Evolutionary conservation across 208 protist genomes (phyloP), one percentile per base, ranked within the genome.

Genomic region (Acanthamoeba lenticulata): DNA sequence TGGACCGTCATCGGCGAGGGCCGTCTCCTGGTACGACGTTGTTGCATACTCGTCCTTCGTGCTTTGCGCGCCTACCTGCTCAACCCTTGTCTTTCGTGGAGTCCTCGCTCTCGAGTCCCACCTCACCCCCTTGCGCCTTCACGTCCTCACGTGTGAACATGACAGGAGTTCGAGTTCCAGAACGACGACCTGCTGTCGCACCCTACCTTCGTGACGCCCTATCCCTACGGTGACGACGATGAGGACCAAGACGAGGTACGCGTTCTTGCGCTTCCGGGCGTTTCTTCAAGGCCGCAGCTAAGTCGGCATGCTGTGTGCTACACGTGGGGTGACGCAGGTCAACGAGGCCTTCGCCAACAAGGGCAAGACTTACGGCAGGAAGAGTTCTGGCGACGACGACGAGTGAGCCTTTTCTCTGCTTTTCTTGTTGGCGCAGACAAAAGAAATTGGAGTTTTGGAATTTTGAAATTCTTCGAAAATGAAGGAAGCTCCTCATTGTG

Each of bases 81-180:
- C 21, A 27, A 15, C 13, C 29, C 4, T 27, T 11, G 5, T 29
- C 55, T 13, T 62, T 24, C 0, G 13, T 55, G 49, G 2, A 9
- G 19, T 27, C 19, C 15, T 27, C 11, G 55, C 21, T 62, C 4
- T 32, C 55, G 11, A 29, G 17, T 27, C 52, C 52, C 15, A 29
- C 0, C 55, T 6, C 55, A 27, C 0, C 27, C 24, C 1, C 55
- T 3, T 6, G 5, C 52, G 9, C 52, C 13, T 60, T 9, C 11
- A 52, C 47, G 47, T 9, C 47, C 47, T 52, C 15, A 19, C 55
- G 24, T 4, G 6, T 40, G 57, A 65, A 34, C 27, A 21, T 57
- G 7, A 74, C 34, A 74, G 65, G 65, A 74, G 21, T 74, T 42
- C 65, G 65, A 42, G 65, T 74, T 74, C 65, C 65, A 74, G 65